Conservation (phyloP, 2,329 filamentous ascomycete species). For the Microcyclosporella mali region DNA sequence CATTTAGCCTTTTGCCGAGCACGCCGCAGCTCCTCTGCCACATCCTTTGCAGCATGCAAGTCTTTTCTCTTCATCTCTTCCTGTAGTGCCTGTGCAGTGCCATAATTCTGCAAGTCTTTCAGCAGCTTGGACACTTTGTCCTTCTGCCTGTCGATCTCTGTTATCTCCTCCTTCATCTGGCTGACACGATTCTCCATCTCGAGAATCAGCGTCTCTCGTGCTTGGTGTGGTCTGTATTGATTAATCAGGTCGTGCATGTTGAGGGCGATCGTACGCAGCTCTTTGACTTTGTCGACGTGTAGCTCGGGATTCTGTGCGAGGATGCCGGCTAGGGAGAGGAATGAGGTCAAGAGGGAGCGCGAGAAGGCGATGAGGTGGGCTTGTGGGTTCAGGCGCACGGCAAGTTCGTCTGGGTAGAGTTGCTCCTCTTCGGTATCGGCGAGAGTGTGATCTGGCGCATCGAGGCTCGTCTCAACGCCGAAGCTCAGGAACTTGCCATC, state of each 20-base stretch:
- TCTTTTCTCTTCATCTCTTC: conserved; percentile 6
- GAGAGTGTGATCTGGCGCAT: conserved; percentile 59
- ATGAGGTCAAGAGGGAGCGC: conserved; percentile 82
- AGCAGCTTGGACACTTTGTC: conserved; percentile 69
- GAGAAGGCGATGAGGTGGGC: conserved; percentile 62
- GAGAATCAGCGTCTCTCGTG: conserved; percentile 75
- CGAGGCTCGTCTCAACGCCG: conserved; percentile 57
- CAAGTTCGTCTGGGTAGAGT: conserved; percentile 52
- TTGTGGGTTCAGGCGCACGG: conserved; percentile 41
- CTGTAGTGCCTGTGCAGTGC: conserved; percentile 1
- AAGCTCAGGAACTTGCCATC: conserved; percentile 70
- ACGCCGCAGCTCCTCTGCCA: conserved; percentile 15
- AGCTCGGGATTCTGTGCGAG: conserved; percentile 59
- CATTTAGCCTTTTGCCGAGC: conserved; percentile 32
- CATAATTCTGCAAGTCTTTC: conserved; percentile 49
- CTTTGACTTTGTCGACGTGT: conserved; percentile 64
- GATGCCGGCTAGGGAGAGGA: conserved; percentile 73
- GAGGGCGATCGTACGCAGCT: conserved; percentile 75
- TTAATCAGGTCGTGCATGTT: conserved; percentile 94
- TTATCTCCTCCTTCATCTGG: conserved; percentile 65
- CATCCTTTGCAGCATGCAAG: conserved; percentile 6
- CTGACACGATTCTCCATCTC: conserved; percentile 83
- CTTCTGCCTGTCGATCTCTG: conserved; percentile 59
- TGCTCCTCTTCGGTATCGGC: conserved; percentile 65
- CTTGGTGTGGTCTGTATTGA: conserved; percentile 89